These are phyloP conservation scores for Euphorbia schlechtendalii DNA, from an alignment of 441 rosid species.

Conservation along the genomic window DNA sequence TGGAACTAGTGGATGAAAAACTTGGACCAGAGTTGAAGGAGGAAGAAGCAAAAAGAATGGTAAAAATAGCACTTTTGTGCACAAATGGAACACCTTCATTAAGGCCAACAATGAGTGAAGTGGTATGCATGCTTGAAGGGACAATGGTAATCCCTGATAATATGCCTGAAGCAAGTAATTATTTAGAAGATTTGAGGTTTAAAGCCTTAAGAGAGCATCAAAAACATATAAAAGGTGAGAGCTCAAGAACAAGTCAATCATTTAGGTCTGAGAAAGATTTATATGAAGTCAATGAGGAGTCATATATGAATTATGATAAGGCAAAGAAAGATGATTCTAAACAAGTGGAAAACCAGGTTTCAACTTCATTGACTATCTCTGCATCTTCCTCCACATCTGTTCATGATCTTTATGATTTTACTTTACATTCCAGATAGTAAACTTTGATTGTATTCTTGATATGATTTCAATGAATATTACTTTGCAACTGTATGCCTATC, in stretches of 20 bases:
- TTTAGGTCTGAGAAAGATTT: constrained; percentile 15
- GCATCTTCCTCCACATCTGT: too few species aligned
- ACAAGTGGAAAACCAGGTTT: too few species aligned
- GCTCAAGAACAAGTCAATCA: constrained; percentile 4
- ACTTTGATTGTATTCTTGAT: too few species aligned
- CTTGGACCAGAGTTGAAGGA: constrained; percentile 32
- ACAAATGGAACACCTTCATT: constrained; percentile 47
- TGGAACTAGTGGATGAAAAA: constrained; percentile 43
- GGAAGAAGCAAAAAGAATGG: constrained; percentile 47
- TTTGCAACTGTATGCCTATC: too few species aligned
- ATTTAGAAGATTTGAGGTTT: constrained; percentile 39
- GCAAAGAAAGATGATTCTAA: too few species aligned
- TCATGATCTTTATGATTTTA: too few species aligned
- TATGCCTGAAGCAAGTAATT: constrained; percentile 35
- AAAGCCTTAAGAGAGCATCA: constrained; percentile 39
- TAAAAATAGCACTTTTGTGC: constrained; percentile 55
- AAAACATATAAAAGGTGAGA: constrained; percentile 18
- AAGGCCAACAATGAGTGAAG: constrained; percentile 72
- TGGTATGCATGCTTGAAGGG: constrained; percentile 60
- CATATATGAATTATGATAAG: too few species aligned
- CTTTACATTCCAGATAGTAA: too few species aligned
- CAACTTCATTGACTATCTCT: too few species aligned
- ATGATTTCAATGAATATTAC: too few species aligned
- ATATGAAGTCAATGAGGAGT: too few species aligned
- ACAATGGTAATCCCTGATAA: constrained; percentile 34